Conservation (phyloP, 192 early-diverging fungal genomes). For the Coemansia sp. region DNA sequence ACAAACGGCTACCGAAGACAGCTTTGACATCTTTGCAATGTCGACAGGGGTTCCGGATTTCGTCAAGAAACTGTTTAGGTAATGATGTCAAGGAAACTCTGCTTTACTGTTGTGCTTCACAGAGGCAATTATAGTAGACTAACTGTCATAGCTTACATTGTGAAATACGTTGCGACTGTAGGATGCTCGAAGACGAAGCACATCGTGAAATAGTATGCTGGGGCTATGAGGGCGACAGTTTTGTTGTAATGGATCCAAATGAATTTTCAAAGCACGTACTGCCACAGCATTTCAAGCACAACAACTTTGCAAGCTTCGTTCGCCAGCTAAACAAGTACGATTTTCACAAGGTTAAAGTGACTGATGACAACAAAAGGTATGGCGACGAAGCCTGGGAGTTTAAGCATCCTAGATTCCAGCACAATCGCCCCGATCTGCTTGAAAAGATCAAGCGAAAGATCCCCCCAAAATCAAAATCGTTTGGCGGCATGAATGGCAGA, state of each 20-base stretch:
- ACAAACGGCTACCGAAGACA: slow-evolving; percentile 39
- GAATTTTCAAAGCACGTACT: slow-evolving; percentile 77
- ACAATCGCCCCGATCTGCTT: slow-evolving; percentile 66
- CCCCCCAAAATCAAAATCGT: slow-evolving; percentile 53
- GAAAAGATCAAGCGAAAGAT: slow-evolving; percentile 72
- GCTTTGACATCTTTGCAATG: slow-evolving; percentile 53
- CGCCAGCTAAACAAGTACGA: slow-evolving; percentile 87
- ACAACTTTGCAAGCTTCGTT: slow-evolving; percentile 90
- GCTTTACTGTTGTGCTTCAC: background rate
- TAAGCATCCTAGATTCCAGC: slow-evolving; percentile 80
- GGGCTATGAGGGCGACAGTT: slow-evolving; percentile 81
- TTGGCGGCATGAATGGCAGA: slow-evolving; percentile 40
- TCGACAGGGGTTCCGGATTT: slow-evolving; percentile 55
- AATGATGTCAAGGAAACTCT: slow-evolving; percentile 5
- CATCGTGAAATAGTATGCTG: slow-evolving; percentile 61
- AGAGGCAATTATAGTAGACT: background rate
- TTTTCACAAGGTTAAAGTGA: slow-evolving; percentile 71
- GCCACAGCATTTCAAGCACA: slow-evolving; percentile 89
- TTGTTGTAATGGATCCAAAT: slow-evolving; percentile 83
- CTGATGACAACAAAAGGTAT: slow-evolving; percentile 49
- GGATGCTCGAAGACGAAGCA: slow-evolving; percentile 55
- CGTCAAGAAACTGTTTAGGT: slow-evolving; percentile 57
- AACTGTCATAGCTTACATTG: background rate
- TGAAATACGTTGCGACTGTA: slow-evolving; percentile 7
- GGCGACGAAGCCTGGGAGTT: slow-evolving; percentile 80